Evolutionary conservation across 2,329 filamentous ascomycete genomes (phyloP), one percentile per base, ranked within the genome.

Genomic region (Fusarium hainanense): DNA sequence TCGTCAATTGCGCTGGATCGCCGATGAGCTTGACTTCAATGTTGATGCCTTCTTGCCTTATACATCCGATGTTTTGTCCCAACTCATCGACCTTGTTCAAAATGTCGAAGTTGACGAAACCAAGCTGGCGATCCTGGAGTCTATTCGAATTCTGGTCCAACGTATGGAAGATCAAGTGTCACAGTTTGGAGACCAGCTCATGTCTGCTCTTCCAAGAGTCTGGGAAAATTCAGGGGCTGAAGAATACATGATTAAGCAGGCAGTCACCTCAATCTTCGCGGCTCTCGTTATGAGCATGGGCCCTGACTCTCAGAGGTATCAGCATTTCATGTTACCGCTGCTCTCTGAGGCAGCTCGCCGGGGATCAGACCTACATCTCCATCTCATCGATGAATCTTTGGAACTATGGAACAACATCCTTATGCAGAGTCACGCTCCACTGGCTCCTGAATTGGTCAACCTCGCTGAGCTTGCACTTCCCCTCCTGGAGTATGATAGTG

Each of bases 211-310:
- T 9, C 94, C 95, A 0, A 85, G 85, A 6, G 85, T 98, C 1
- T 99, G 96, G 96, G 90, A 93, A 64, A 88, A 90, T 54, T 93
- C 93, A 4, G 93, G 91, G 1, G 80, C 83, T 4, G 92, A 97
- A 64, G 93, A 96, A 75, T 93, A 94, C 80, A 88, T 98, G 79
- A 92, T 98, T 85, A 98, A 98, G 79, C 94, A 98, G 80, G 90
- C 93, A 2, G 94, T 98, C 54, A 87, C 98, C 60, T 93, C 92
- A 4, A 91, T 98, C 41, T 89, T 98, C 54, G 87, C 93, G 3
- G 91, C 93, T 4, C 85, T 99, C 16, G 92, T 97, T n/a, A 90
- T 90, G 76, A 92, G 94, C 3, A 92, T 98, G 88, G 93, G 92
- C 63, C 85, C 88, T 14, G 87, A 91, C 12, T 96, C 93, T 7